phyloP scores from a whole-genome alignment of 345 rosid genomes.

The Clausena lansium region DNA sequence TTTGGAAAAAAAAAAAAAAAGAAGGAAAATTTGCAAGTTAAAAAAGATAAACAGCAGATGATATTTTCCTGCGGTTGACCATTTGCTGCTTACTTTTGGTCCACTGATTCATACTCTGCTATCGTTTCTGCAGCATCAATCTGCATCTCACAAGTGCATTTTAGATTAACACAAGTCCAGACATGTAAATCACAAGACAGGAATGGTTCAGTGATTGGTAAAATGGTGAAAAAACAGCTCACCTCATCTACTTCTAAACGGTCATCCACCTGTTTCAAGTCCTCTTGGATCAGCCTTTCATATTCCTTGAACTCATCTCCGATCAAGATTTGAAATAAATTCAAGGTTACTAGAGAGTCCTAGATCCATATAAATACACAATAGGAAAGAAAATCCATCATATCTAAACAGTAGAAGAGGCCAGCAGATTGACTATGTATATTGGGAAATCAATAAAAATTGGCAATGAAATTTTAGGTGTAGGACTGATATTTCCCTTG shows the following conservation, averaged over 20 bases:
- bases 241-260: constrained; percentile 99
- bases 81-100: constrained; percentile 64
- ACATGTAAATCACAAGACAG: neutral
- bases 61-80: neutral
- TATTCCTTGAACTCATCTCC: constrained; percentile 96
- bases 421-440: neutral
- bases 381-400: neutral
- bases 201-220: neutral
- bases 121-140: constrained; percentile 95
- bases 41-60: neutral
- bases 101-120: constrained; percentile 78
- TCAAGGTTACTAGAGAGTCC: neutral
- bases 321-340: constrained; percentile 17
- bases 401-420: neutral
- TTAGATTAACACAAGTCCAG: neutral
- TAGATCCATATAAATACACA: neutral
- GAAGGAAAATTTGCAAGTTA: neutral
- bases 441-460: neutral
- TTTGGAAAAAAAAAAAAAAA: neutral
- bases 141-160: constrained; percentile 36
- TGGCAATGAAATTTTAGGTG: neutral
- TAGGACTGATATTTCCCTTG: neutral
- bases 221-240: neutral
- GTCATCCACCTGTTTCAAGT: constrained; percentile 79
- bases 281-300: constrained; percentile 89